Evolutionary conservation across 768 basidiomycete species (phyloP).

Genomic region (Sarcodon sp.): DNA sequence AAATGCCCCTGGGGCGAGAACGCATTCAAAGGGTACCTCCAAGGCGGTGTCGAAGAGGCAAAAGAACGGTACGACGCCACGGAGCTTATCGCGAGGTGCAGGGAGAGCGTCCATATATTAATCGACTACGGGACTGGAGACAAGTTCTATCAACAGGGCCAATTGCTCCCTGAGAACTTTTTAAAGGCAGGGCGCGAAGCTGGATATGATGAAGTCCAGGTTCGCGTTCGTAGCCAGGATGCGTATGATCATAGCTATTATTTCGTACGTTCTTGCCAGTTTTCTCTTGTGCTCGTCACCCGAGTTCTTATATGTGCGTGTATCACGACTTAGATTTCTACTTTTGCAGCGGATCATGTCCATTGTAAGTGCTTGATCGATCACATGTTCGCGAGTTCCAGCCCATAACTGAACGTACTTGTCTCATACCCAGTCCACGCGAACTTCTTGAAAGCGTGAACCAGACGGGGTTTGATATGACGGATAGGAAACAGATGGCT

Average conservation of each 20-base stretch:
- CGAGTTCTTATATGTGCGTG: not conserved
- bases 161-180: slow-evolving; percentile 87
- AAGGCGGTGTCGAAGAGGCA: slow-evolving; percentile 68
- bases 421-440: slow-evolving; percentile 56
- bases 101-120: slow-evolving; percentile 54
- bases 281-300: not conserved
- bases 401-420: slow-evolving; percentile 5
- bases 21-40: slow-evolving; percentile 79
- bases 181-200: slow-evolving; percentile 61
- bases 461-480: too few species aligned
- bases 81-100: slow-evolving; percentile 48
- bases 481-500: too few species aligned
- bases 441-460: slow-evolving; percentile 67
- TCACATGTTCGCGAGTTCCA: slow-evolving; percentile 6
- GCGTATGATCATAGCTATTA: slow-evolving; percentile 88
- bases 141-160: slow-evolving; percentile 73
- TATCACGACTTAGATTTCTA: slow-evolving; percentile 54
- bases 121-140: slow-evolving; percentile 83
- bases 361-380: slow-evolving; percentile 44
- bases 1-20: slow-evolving; percentile 87
- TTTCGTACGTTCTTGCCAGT: slow-evolving; percentile 39
- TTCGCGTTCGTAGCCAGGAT: slow-evolving; percentile 66
- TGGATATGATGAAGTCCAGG: slow-evolving; percentile 62
- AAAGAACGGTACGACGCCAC: slow-evolving; percentile 71
- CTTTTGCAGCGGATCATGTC: slow-evolving; percentile 82